Base-by-base conservation (phyloP, 169 alveolate species). In the Ichthyophthirius multifiliis region DNA sequence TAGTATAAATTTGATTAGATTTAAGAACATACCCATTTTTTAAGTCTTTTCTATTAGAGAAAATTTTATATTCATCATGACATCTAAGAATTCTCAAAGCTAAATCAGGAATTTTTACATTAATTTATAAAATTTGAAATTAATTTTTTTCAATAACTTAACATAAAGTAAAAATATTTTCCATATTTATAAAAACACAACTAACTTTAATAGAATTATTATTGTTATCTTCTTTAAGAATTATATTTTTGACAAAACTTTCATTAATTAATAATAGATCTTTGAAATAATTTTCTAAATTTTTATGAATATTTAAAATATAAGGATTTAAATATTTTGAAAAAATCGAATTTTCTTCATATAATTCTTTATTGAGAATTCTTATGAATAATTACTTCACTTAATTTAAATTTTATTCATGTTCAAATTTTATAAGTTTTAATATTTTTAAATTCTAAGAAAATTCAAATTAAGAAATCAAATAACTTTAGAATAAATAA, bases 391-490 rank as follows among this genome's bases (percentile, higher is more conserved):
- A 9, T 39, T 67, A 37, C 20, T 67, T 67, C 0, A 67, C 31
- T 39, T 67, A 47, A n/a, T 35, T 15, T 3, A 67, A 39, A 41
- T 67, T 67, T 4, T 37, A 27, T 67, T 67, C 39, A 9, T 67
- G 77, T 7, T 39, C 55, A 39, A 37, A 32, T 18, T 67, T 67
- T 13, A 67, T 39, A 18, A 67, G 45, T 35, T 67, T 41, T 6
- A 67, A 41, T 41, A 35, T 27, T 67, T 62, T 34, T 13, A 34
- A 67, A 39, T 67, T 32, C 13, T 67, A 37, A 20, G 77, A 41
- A 37, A 67, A 67, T 44, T 35, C 20, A 20, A 67, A 67, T 23
- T 67, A 39, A 18, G 77, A 62, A 18, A 67, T 67, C 15, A 67
- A 20, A 41, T 67, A 67, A 37, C 43, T 35, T 3, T 67, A 27